These are phyloP conservation scores for Phallus indusiatus DNA, from an alignment of 768 basidiomycete genomes.

Conservation along the genomic window DNA sequence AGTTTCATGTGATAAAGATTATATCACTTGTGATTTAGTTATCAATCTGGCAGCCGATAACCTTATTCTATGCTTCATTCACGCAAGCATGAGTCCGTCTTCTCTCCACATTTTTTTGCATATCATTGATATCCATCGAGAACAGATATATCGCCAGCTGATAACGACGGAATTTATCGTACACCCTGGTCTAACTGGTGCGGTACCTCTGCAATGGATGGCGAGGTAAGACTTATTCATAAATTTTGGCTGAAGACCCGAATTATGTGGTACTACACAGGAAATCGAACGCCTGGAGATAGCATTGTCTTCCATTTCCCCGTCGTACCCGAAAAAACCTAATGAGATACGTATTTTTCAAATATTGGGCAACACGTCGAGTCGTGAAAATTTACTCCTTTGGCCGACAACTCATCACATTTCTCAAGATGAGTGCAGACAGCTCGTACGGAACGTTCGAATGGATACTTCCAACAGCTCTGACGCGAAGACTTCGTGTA, in stretches of 20 bases:
- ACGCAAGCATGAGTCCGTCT: constrained; percentile 64
- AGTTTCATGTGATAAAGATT: constrained; percentile 58
- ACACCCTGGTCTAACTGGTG: constrained; percentile 86
- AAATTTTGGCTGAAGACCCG: neutral
- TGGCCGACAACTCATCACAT: constrained; percentile 60
- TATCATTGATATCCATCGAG: neutral
- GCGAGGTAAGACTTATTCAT: constrained; percentile 5
- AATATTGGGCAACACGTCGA: constrained; percentile 55
- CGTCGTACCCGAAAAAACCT: constrained; percentile 25
- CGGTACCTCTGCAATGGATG: constrained; percentile 57
- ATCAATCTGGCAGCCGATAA: constrained; percentile 85
- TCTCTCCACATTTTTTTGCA: neutral
- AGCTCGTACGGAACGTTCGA: constrained; percentile 60
- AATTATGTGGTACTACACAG: constrained; percentile 20
- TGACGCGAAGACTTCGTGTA: constrained; percentile 80
- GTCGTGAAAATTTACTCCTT: constrained; percentile 51
- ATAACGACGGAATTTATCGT: constrained; percentile 69
- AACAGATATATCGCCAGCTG: constrained; percentile 34
- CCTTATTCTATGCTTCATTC: constrained; percentile 82
- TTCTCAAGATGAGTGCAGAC: constrained; percentile 31
- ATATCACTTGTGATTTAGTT: constrained; percentile 83
- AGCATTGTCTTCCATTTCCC: constrained; percentile 46
- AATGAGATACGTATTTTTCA: constrained; percentile 56
- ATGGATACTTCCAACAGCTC: constrained; percentile 41
- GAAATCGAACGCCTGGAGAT: constrained; percentile 52